A percentile compares a stretch with the other conserved stretches of the same genome.
These are phyloP conservation scores for Monosporascus sp. DNA, from an alignment of 2,329 filamentous ascomycete genomes.

Conservation along the genomic window DNA sequence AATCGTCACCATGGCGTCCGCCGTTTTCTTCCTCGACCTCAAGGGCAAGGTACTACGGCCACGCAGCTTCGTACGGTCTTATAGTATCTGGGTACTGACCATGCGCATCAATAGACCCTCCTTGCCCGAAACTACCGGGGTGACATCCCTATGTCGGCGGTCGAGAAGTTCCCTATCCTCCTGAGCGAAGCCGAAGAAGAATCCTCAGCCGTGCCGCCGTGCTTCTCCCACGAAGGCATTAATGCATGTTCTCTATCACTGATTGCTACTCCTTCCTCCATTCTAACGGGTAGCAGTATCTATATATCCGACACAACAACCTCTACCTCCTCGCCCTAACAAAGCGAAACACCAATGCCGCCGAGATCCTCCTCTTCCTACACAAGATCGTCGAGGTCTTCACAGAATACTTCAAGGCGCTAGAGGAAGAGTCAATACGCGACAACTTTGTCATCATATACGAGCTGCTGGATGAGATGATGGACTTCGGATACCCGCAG, in stretches of 20 bases:
- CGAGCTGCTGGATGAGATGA: constrained; percentile 98
- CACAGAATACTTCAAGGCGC: constrained; percentile 98
- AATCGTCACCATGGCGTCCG: constrained; percentile 74
- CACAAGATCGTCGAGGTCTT: constrained; percentile 99
- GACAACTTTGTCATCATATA: constrained; percentile 99
- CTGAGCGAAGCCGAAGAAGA: constrained; percentile 99
- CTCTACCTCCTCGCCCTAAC: constrained; percentile 96
- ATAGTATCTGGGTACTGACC: background rate
- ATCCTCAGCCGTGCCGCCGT: constrained; percentile 92
- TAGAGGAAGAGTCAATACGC: constrained; percentile 96
- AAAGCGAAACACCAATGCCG: constrained; percentile 97
- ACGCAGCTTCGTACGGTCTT: background rate
- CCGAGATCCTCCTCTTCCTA: constrained; percentile 95
- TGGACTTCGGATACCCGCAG: constrained; percentile 99
- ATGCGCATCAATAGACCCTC: constrained; percentile 65
- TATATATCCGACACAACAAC: constrained; percentile 99
- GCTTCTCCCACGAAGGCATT: constrained; percentile 97
- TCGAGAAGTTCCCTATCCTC: constrained; percentile 94
- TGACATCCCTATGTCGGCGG: constrained; percentile 97
- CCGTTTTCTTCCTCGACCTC: constrained; percentile 95
- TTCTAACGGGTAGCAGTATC: constrained; percentile 58
- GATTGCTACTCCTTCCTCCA: background rate
- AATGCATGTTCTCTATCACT: constrained; percentile 58
- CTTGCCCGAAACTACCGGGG: constrained; percentile 97
- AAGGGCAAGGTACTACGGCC: constrained; percentile 93